A percentile compares a stretch with the other conserved stretches of the same genome.
Conservation (phyloP, 768 basidiomycete species). For the Termitomyces sp. region DNA sequence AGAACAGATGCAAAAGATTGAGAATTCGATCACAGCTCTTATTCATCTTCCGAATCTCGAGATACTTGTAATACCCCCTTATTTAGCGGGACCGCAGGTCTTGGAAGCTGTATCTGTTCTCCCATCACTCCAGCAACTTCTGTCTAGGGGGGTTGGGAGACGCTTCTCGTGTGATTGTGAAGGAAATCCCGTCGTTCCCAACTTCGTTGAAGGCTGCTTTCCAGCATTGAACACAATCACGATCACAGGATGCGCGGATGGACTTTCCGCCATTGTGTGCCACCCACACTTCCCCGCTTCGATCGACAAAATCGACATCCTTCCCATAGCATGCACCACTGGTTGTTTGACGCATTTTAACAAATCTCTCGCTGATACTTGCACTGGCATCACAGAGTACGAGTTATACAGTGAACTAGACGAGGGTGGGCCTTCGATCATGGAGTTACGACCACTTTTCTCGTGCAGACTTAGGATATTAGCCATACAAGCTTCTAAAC, state of each 20-base stretch:
- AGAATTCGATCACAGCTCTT: neutral
- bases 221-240: neutral
- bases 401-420: neutral
- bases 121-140: neutral
- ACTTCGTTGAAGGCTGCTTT: neutral
- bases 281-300: neutral
- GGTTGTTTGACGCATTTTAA: neutral
- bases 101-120: neutral
- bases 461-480: neutral
- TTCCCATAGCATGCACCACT: neutral
- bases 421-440: neutral
- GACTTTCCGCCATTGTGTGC: neutral
- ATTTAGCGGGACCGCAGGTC: neutral
- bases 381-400: neutral
- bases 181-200: neutral
- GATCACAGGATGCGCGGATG: neutral
- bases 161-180: neutral
- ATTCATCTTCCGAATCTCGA: neutral
- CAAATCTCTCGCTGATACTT: neutral
- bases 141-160: no score
- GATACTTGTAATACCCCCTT: neutral
- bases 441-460: neutral
- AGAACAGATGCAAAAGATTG: rapidly evolving
- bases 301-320: neutral
- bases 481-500: neutral